These are phyloP conservation scores for Coffea humblotiana DNA, from an alignment of 305 asterid genomes.

Conservation along the genomic window DNA sequence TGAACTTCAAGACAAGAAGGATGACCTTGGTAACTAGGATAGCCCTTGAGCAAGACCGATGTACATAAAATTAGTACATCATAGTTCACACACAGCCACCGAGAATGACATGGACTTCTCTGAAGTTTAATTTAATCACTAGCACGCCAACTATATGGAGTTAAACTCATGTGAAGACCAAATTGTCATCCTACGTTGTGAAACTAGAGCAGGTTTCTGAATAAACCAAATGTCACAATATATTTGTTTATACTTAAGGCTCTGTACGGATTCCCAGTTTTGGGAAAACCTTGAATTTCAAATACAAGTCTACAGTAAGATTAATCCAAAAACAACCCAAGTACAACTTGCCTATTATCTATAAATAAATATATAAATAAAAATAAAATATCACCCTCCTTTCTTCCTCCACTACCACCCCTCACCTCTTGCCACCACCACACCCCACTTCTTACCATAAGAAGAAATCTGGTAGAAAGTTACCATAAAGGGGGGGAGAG, in stretches of 20 bases:
- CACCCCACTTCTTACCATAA: too few relatives aligned
- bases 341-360: too few relatives aligned
- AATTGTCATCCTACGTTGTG: neutral
- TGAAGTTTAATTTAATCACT: neutral
- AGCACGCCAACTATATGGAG: neutral
- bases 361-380: too few relatives aligned
- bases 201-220: neutral
- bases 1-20: neutral
- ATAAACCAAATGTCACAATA: neutral
- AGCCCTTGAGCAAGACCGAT: neutral
- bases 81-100: neutral
- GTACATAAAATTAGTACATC: neutral
- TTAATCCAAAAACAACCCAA: too few relatives aligned
- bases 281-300: too few relatives aligned
- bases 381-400: too few relatives aligned
- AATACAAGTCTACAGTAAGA: too few relatives aligned
- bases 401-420: too few relatives aligned
- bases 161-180: neutral
- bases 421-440: too few relatives aligned
- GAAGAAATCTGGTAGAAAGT: too few relatives aligned
- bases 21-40: neutral
- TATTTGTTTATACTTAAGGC: neutral
- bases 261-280: too few relatives aligned
- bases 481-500: too few relatives aligned
- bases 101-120: neutral